Evolutionary conservation across 2,329 filamentous ascomycete species (phyloP).

Genomic region (Penicillium sp.): DNA sequence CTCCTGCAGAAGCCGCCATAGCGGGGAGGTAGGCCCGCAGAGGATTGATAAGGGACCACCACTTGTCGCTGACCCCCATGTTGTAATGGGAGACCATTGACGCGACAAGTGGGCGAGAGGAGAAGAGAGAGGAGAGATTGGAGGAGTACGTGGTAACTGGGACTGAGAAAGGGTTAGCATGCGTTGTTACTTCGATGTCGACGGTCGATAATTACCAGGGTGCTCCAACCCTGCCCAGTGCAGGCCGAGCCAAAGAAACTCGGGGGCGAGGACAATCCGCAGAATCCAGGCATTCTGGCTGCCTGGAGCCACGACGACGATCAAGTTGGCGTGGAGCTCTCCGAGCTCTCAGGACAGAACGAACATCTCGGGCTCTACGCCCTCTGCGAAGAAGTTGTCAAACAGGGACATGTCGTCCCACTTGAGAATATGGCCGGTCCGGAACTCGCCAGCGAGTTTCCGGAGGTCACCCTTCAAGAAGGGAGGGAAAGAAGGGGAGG

Average conservation of each 20-base stretch:
- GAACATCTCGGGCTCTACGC: neutral
- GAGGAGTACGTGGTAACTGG: neutral
- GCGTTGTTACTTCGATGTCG: neutral
- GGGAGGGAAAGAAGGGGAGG: no score
- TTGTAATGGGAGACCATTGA: neutral
- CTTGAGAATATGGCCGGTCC: neutral
- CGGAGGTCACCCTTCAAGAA: neutral
- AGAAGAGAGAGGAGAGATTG: neutral
- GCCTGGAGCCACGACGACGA: slow-evolving; percentile 7
- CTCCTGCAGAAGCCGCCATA: neutral
- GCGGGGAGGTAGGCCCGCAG: neutral
- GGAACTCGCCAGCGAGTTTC: slow-evolving; percentile 5
- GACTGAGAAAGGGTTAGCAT: neutral
- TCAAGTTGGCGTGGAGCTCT: slow-evolving; percentile 5
- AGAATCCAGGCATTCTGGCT: slow-evolving; percentile 3
- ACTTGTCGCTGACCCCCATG: neutral
- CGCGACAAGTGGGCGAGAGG: neutral
- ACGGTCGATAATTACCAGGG: neutral
- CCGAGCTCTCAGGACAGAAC: neutral
- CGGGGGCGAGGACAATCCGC: slow-evolving; percentile 3
- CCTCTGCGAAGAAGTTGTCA: neutral
- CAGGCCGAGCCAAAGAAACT: slow-evolving; percentile 11
- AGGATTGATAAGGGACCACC: neutral
- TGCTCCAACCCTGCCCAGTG: slow-evolving; percentile 6
- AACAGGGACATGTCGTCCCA: neutral